Evolutionary conservation across 1,139 yeast species (phyloP).

Genomic region (Tardiomyces blankii): DNA sequence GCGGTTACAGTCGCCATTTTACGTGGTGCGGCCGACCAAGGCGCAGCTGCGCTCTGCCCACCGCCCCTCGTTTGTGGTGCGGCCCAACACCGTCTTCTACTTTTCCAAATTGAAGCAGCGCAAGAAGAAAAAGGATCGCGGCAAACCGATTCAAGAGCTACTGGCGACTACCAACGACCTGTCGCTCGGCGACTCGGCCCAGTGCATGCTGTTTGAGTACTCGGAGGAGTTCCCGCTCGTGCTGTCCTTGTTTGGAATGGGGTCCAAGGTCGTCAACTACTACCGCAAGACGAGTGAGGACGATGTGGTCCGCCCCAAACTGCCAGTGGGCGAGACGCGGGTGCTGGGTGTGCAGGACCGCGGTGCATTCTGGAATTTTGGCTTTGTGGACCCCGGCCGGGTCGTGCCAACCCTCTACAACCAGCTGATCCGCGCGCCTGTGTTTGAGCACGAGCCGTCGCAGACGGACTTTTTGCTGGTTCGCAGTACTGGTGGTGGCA

Average conservation of each 20-base stretch:
- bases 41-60: slow-evolving; percentile 72
- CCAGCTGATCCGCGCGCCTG: slow-evolving; percentile 86
- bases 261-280: slow-evolving; percentile 83
- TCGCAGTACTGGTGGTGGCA: slow-evolving; percentile 62
- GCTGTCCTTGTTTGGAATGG: slow-evolving; percentile 90
- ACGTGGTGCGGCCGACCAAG: slow-evolving; percentile 64
- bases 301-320: slow-evolving; percentile 79
- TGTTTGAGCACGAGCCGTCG: slow-evolving; percentile 72
- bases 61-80: slow-evolving; percentile 60
- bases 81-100: slow-evolving; percentile 67
- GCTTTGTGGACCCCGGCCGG: slow-evolving; percentile 90
- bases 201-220: slow-evolving; percentile 72
- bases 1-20: slow-evolving; percentile 82
- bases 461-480: slow-evolving; percentile 75
- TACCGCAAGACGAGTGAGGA: slow-evolving; percentile 76
- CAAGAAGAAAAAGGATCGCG: slow-evolving; percentile 82
- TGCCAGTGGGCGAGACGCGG: slow-evolving; percentile 88
- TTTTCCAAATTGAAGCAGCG: slow-evolving; percentile 71
- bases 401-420: slow-evolving; percentile 90
- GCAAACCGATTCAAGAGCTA: slow-evolving; percentile 66
- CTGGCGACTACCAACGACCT: slow-evolving; percentile 64
- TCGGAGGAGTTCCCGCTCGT: slow-evolving; percentile 84
- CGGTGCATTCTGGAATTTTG: slow-evolving; percentile 98
- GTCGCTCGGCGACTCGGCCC: slow-evolving; percentile 74
- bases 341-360: slow-evolving; percentile 91